These are phyloP conservation scores for Trichoderma sp. DNA, from an alignment of 2,329 filamentous ascomycete species.

Conservation along the genomic window DNA sequence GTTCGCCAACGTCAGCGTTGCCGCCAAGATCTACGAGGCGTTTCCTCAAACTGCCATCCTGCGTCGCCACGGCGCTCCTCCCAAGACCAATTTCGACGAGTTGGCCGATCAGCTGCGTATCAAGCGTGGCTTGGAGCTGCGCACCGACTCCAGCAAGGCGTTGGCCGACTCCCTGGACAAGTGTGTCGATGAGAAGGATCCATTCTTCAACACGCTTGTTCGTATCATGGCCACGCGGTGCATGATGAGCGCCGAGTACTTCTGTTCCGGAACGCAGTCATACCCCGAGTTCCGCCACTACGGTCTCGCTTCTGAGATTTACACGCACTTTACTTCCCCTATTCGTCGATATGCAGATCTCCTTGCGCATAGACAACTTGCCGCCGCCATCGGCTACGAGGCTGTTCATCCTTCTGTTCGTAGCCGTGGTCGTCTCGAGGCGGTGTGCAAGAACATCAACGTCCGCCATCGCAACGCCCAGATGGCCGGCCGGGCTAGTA, in stretches of 20 bases:
- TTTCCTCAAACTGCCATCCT: constrained; percentile 96
- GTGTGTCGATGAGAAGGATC: constrained; percentile 77
- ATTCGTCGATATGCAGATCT: constrained; percentile 98
- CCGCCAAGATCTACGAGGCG: constrained; percentile 82
- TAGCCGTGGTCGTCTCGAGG: constrained; percentile 82
- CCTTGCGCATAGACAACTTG: constrained; percentile 89
- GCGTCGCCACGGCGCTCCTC: constrained; percentile 86
- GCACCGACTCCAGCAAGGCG: constrained; percentile 85
- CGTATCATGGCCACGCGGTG: constrained; percentile 97
- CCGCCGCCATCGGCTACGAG: constrained; percentile 93
- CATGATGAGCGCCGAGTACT: constrained; percentile 99
- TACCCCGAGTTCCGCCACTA: constrained; percentile 97
- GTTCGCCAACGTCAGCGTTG: constrained; percentile 94
- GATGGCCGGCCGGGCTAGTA: constrained; percentile 87
- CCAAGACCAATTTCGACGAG: constrained; percentile 96
- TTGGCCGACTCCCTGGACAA: constrained; percentile 87
- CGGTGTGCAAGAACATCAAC: constrained; percentile 98
- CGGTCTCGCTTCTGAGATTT: constrained; percentile 92
- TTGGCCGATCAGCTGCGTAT: constrained; percentile 86
- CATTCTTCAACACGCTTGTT: constrained; percentile 98
- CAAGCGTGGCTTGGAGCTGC: constrained; percentile 78
- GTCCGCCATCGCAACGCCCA: constrained; percentile 96
- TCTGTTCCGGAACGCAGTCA: constrained; percentile 89
- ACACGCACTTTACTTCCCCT: constrained; percentile 97
- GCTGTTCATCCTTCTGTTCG: constrained; percentile 78